Evolutionary conservation across 106 monocot genomes (phyloP).

Genomic region (Acanthochlamys bracteata): DNA sequence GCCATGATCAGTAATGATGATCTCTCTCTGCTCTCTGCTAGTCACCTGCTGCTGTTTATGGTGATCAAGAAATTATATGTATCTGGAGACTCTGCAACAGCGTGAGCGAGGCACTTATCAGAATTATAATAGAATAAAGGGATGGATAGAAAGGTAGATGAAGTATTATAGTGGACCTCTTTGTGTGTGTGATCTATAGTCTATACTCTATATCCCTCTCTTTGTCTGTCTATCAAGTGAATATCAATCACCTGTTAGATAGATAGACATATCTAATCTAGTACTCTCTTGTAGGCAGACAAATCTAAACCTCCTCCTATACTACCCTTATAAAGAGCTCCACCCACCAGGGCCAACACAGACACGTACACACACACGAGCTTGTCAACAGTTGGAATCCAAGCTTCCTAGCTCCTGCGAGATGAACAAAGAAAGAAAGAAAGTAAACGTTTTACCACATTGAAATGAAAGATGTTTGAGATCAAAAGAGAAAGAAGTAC

Average conservation of each 20-base stretch:
- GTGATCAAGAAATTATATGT: too few relatives aligned
- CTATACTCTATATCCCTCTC: constrained; percentile 4
- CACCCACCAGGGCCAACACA: constrained; percentile 29
- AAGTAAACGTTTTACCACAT: constrained; percentile 8
- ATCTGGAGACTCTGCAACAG: too few relatives aligned
- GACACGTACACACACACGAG: too few relatives aligned
- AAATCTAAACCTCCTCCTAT: background rate
- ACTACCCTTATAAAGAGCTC: constrained; percentile 27
- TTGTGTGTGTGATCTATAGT: constrained; percentile 3
- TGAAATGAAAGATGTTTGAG: constrained; percentile 3
- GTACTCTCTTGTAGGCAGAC: constrained; percentile 13
- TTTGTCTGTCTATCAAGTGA: constrained; percentile 1
- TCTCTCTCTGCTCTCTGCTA: too few relatives aligned
- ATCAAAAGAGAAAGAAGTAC: background rate
- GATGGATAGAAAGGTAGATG: background rate
- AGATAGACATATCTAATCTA: too few relatives aligned
- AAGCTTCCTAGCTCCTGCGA: too few relatives aligned
- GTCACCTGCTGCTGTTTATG: too few relatives aligned
- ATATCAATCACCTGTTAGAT: too few relatives aligned
- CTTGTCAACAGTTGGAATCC: too few relatives aligned
- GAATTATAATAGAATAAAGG: background rate
- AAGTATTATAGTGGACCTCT: background rate
- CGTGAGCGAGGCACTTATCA: too few relatives aligned
- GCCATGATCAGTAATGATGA: constrained; percentile 57
- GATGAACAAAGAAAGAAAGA: too few relatives aligned